Base-by-base conservation (phyloP, 352 stramenopile species). In the Pythium apleroticum region DNA sequence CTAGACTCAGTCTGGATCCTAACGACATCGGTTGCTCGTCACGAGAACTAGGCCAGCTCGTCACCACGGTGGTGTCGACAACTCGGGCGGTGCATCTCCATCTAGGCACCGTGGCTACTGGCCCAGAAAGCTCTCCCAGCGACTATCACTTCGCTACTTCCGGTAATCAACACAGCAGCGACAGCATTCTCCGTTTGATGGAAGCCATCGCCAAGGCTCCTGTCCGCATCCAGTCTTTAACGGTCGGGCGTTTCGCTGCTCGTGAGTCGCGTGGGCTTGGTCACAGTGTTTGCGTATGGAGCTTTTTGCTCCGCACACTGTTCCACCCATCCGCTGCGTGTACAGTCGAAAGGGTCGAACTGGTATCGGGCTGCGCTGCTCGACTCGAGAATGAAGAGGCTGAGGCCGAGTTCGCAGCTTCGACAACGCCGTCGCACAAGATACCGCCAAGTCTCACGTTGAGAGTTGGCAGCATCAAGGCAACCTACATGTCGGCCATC, bases 391-490 rank as follows among this genome's bases (percentile, higher is more conserved):
- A n/a, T 3, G 61, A 52, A 4, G 52, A 37, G n/a, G 12, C 25
- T 11, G 17, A 46, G 17, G 45, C 49, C n/a, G n/a, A 24, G 19
- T 11, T 50, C 3, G 17, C 17, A 0, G 53, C 39, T 11, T 20
- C 43, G 19, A 37, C 8, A 35, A 39, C 20, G 17, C 37, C 2
- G 5, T 20, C n/a, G 11, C 33, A 52, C 24, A 45, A 30, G 4
- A 57, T 27, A 4, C 61, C 61, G 22, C 14, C 28, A 20, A 57
- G 33, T 12, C 30, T 62, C 19, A 43, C 30, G 20, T n/a, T 68
- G 15, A 39, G 33, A 10, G 28, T 14, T 0, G 1, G 25, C 1
- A 22, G 35, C 22, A n/a, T 48, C 3, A 25, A 68, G 27, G 46
- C 17, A 25, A 19, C 52, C n/a, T 31, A 30, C 11, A 22, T 68